Conservation (phyloP, 495 filamentous ascomycete species). For the Penicillium taxi region DNA sequence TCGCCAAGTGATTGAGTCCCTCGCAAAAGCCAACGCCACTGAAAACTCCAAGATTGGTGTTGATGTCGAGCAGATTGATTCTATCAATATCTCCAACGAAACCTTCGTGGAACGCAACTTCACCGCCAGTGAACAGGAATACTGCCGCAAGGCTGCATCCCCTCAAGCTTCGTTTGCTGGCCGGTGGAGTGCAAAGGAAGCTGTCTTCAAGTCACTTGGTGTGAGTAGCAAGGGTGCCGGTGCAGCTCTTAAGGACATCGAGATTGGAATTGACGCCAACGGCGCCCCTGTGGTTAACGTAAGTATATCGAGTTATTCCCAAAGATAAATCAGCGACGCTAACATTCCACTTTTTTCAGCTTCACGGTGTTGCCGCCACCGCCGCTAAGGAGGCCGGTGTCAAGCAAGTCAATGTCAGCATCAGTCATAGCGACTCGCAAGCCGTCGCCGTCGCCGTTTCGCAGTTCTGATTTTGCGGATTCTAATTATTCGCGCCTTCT, state of each 20-base stretch:
- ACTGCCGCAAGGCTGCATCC: conserved; percentile 70
- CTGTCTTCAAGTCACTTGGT: conserved; percentile 94
- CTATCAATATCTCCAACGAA: conserved; percentile 85
- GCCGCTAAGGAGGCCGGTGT: conserved; percentile 78
- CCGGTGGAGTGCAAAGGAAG: conserved; percentile 95
- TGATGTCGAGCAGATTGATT: conserved; percentile 77
- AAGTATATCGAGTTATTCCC: conserved; percentile 33
- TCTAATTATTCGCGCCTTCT: background rate
- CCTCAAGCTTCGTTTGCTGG: conserved; percentile 85
- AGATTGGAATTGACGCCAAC: conserved; percentile 71
- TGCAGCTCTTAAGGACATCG: conserved; percentile 87
- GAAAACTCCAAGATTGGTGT: conserved; percentile 81
- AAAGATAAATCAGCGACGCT: conserved; percentile 13
- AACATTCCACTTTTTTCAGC: conserved; percentile 41
- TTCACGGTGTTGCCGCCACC: conserved; percentile 72
- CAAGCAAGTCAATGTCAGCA: conserved; percentile 81
- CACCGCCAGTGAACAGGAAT: conserved; percentile 68
- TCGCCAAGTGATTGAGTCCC: conserved; percentile 65
- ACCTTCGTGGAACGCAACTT: conserved; percentile 96
- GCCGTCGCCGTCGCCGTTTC: conserved; percentile 88
- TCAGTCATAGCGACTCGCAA: conserved; percentile 87
- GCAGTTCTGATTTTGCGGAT: conserved; percentile 46
- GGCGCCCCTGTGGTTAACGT: conserved; percentile 81
- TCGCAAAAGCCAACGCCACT: conserved; percentile 63
- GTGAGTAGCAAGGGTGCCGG: conserved; percentile 82